A percentile compares a stretch with the other conserved stretches of the same genome.
Conservation (phyloP, 192 early-diverging fungal species). For the Backusella mclennaniae region DNA sequence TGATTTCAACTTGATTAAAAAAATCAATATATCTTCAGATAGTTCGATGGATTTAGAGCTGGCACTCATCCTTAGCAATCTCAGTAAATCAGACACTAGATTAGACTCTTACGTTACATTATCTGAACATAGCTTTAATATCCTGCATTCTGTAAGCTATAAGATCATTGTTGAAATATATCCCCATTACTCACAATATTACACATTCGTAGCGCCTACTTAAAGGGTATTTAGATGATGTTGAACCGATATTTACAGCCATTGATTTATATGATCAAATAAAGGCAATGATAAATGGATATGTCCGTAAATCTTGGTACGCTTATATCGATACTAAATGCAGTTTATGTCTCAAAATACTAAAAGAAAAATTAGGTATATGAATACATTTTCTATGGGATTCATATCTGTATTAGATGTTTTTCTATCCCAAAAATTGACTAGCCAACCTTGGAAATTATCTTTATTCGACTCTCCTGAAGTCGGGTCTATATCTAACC, state of each 20-base stretch:
- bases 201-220: conserved; percentile 1
- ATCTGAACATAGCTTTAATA: conserved; percentile 17
- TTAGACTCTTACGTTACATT: conserved; percentile 14
- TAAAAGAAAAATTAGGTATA: background rate
- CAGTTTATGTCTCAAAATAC: background rate
- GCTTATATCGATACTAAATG: background rate
- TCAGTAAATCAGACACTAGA: background rate
- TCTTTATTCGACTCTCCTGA: background rate
- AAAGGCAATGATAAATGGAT: background rate
- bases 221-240: conserved; percentile 16
- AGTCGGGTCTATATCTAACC: background rate
- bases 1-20: background rate
- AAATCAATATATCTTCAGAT: conserved; percentile 9
- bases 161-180: background rate
- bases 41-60: background rate
- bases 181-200: background rate
- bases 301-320: background rate
- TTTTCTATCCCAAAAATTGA: background rate
- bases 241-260: conserved; percentile 13
- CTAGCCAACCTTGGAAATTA: conserved; percentile 4
- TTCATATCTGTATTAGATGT: conserved; percentile 11
- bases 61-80: background rate
- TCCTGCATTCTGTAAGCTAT: conserved; percentile 14
- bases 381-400: conserved; percentile 12
- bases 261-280: conserved; percentile 20